phyloP scores from a whole-genome alignment of 163 green algal genomes.

The Chlamydomonas reinhardtii region DNA sequence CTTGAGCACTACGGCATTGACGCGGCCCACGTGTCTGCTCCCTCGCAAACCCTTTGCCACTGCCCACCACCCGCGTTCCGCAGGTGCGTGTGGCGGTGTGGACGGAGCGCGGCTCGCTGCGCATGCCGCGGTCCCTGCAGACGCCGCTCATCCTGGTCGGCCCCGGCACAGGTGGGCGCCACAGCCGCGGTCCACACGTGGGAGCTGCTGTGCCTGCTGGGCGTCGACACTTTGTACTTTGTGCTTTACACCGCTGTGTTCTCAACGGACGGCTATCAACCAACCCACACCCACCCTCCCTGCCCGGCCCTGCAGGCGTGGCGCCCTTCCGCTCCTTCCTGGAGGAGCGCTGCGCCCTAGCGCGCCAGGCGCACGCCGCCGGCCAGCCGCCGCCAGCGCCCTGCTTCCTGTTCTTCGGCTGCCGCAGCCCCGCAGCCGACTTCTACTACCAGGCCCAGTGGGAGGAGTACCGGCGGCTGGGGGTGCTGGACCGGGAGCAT shows the following conservation, averaged over 20 bases:
- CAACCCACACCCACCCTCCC: too few relatives aligned
- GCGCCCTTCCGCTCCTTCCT: conserved; percentile 93
- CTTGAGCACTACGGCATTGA: too few relatives aligned
- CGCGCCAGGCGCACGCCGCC: neutral
- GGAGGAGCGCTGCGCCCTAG: conserved; percentile 70
- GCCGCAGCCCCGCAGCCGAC: conserved; percentile 76
- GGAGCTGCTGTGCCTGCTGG: too few relatives aligned
- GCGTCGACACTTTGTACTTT: too few relatives aligned
- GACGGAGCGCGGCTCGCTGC: conserved; percentile 78
- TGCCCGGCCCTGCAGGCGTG: conserved; percentile 64
- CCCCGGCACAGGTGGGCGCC: conserved; percentile 90
- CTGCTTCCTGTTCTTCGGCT: conserved; percentile 88
- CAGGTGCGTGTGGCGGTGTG: conserved; percentile 76
- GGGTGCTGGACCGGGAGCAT: conserved; percentile 59
- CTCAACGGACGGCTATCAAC: too few relatives aligned
- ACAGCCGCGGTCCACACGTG: too few relatives aligned
- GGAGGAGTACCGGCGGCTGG: conserved; percentile 62
- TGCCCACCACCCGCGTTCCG: too few relatives aligned
- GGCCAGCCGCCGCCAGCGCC: conserved; percentile 39
- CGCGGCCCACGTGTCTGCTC: too few relatives aligned
- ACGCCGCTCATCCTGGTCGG: conserved; percentile 87
- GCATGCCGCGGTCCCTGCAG: conserved; percentile 61
- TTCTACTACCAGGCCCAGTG: conserved; percentile 87
- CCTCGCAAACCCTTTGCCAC: too few relatives aligned
- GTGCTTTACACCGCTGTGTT: too few relatives aligned